Evolutionary conservation across 1,284 basidiomycete genomes (phyloP), one percentile per base, ranked within the genome.

Genomic region (Trichosporon sp.): DNA sequence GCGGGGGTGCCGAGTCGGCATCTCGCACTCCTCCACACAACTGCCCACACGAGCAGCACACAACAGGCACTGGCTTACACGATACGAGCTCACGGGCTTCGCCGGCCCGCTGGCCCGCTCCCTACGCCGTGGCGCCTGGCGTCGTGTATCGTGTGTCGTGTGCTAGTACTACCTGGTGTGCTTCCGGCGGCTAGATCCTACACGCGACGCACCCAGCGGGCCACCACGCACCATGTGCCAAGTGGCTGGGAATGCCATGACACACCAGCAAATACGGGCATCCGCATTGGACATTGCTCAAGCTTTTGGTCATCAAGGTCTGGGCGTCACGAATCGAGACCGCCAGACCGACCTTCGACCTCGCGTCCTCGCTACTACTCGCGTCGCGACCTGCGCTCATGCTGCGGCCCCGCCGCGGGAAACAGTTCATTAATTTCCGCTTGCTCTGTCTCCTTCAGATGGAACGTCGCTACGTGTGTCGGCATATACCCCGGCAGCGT

Each of bases 291-390:
- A 54, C 51, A 54, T 54, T 7, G 51, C 51, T 26, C 7, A 19
- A 21, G 21, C 51, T 54, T 54, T 54, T 54, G 51, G 51, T 54
- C 51, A 54, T 54, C 21, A 16, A 19, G 2, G 19, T 10, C 7
- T 19, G 51, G 21, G 21, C 51, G n/a, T 54, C 51, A 54, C 51
- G 51, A 54, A 54, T 54, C 51, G n/a, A 54, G 51, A 21, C 43
- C 43, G 16, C 43, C 43, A 46, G 43, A 40, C 38, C 38, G 38
- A 40, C 38, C 38, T 40, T 40, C 38, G 38, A 40, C 38, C 38
- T 40, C 38, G 35, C 35, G 38, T 40, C 38, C 16, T 16, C 43
- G 43, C 43, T n/a, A 12, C 38, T n/a, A 14, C 43, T 46, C 4
- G 51, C 21, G 51, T 54, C n/a, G 21, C 51, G 10, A 26, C 51